Conservation (phyloP, 768 basidiomycete species). For the Trametes meyenii region DNA sequence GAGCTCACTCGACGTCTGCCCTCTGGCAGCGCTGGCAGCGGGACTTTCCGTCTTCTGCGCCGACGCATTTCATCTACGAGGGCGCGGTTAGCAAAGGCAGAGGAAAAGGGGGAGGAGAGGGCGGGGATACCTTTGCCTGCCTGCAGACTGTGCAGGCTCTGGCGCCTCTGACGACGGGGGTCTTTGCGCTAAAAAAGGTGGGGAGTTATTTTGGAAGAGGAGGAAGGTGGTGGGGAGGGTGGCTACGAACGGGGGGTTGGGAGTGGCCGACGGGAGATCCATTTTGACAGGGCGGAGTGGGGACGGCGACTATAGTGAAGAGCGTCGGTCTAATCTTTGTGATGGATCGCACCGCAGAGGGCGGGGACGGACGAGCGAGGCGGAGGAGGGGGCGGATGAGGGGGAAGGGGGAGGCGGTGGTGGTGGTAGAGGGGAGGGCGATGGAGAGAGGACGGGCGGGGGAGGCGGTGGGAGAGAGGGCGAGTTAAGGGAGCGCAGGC, state of each 20-base stretch:
- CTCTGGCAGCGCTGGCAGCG: constrained; percentile 85
- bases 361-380: not conserved
- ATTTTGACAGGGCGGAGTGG: constrained; percentile 8
- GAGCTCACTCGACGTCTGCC: constrained; percentile 69
- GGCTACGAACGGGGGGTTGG: constrained; percentile 2
- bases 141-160: constrained; percentile 85
- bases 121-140: constrained; percentile 65
- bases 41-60: constrained; percentile 81
- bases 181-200: constrained; percentile 38
- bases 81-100: constrained; percentile 18
- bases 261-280: constrained; percentile 8
- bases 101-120: constrained; percentile 16
- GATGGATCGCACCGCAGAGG: not conserved
- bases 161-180: constrained; percentile 51
- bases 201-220: not conserved
- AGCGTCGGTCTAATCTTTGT: constrained; percentile 8
- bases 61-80: constrained; percentile 86
- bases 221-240: not conserved
- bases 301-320: constrained; percentile 10
- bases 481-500: not conserved
- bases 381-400: not conserved
- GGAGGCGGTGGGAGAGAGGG: not conserved
- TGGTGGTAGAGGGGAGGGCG: not conserved
- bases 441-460: not conserved
- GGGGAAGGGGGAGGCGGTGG: not conserved